These are phyloP conservation scores for Talaromyces pinophilus DNA, from an alignment of 2,329 filamentous ascomycete species.

Conservation along the genomic window DNA sequence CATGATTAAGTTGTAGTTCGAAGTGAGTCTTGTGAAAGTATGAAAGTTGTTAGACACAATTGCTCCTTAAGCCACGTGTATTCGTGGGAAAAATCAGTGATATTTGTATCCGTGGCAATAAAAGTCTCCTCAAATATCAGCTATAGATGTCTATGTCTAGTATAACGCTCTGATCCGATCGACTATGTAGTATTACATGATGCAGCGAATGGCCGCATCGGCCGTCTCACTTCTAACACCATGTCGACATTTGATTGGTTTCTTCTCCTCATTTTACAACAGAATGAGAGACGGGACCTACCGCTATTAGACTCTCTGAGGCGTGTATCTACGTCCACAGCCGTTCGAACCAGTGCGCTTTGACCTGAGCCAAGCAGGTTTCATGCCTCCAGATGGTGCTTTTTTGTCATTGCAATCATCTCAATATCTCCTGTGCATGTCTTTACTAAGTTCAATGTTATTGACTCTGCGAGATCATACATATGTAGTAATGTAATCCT, in stretches of 20 bases:
- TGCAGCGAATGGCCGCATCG: background rate
- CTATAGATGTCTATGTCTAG: background rate
- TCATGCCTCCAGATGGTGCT: background rate
- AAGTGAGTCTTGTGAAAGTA: background rate
- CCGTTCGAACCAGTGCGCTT: background rate
- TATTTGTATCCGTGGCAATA: background rate
- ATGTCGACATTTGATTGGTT: background rate
- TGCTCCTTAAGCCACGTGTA: background rate
- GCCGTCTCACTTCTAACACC: background rate
- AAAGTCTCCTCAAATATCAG: background rate
- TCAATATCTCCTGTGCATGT: background rate
- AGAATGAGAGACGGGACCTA: background rate
- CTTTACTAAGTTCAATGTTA: background rate
- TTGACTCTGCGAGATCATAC: background rate
- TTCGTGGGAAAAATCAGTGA: background rate
- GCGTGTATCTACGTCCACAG: background rate
- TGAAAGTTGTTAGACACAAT: background rate
- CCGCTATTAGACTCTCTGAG: background rate
- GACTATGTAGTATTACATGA: background rate
- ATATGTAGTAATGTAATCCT: background rate
- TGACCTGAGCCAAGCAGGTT: background rate
- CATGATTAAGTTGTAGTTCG: slow-evolving; percentile 6
- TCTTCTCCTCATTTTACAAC: background rate
- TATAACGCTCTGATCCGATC: background rate
- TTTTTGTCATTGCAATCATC: background rate